Base-by-base conservation (phyloP, 1,284 basidiomycete genomes). In the Apiotrichum sp. region DNA sequence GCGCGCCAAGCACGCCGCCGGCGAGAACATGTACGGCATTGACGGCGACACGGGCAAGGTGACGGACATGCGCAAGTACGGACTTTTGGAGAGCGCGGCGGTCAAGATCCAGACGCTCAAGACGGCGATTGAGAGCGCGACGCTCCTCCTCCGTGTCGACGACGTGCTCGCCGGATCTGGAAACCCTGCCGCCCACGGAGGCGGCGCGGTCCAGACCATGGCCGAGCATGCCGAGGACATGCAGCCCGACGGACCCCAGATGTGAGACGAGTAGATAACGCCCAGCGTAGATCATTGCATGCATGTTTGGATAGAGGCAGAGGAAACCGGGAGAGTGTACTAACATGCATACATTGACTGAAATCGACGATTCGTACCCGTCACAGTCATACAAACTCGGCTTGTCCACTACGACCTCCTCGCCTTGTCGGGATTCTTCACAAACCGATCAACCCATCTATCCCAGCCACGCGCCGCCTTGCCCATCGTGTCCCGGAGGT, bases 31-130 rank as follows among this genome's bases (percentile, higher is more conserved):
- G 44, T 96, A 86, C 84, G 96, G 95, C 57, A 87, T 98, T 52
- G 87, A 98, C 65, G 95, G 95, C 38, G 89, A 97, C 70, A 91
- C 87, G 3, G 95, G 93, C 44, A 95, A 93, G 76, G 86, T 96
- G 43, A 88, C 88, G 40, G 90, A 98, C 72, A 98, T 98, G 95
- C 92, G 91, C 73, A 78, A 80, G 52, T 96, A 97, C 73, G 93
- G 93, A 0, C 78, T 98, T 56, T 91, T 93, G 65, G 96, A 98
- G 78, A 89, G 87, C 41, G 92, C 93, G 2, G 93, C 90, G 60
- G 93, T 99, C 69, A 98, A 98, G 86, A 88, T 96, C 50, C 95
- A 98, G 81, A 98, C 87, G 16, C 79, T 97, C 70, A 98, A 98
- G 83, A 98, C 95, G 9, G 93, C 95, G 14, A 88, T 98, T 65